Evolutionary conservation across 2,329 filamentous ascomycete genomes (phyloP).

Genomic region (Sclerotinia spermophila): DNA sequence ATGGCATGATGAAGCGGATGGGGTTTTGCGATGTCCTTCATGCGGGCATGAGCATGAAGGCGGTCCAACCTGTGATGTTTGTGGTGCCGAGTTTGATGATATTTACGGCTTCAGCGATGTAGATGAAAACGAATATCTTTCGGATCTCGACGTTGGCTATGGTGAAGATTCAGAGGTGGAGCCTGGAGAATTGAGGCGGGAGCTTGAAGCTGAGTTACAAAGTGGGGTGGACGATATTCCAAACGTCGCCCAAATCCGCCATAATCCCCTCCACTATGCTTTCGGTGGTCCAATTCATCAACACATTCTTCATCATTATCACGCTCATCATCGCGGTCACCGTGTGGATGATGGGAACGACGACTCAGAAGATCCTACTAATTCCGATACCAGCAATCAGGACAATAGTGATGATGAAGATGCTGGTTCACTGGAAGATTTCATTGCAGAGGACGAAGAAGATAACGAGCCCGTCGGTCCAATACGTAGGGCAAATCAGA

Average conservation of each 20-base stretch:
- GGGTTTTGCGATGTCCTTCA: constrained; percentile 57
- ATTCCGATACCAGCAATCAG: constrained; percentile 11
- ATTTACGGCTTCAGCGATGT: constrained; percentile 23
- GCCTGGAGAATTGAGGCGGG: constrained; percentile 2
- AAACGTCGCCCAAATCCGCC: background rate
- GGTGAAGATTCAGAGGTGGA: constrained; percentile 26
- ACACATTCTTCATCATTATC: constrained; percentile 12
- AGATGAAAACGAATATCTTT: constrained; percentile 8
- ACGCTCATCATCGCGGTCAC: constrained; percentile 11
- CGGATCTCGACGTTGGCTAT: constrained; percentile 33
- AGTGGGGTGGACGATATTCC: background rate
- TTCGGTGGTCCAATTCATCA: constrained; percentile 1
- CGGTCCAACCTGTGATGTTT: constrained; percentile 50
- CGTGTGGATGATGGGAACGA: constrained; percentile 10
- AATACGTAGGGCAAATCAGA: background rate
- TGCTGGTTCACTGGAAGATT: constrained; percentile 32
- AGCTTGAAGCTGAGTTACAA: background rate
- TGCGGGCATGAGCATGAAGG: constrained; percentile 64
- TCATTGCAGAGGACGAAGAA: constrained; percentile 33
- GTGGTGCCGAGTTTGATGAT: constrained; percentile 39
- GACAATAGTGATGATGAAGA: constrained; percentile 30
- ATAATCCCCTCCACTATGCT: constrained; percentile 1
- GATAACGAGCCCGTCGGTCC: constrained; percentile 19
- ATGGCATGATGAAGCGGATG: constrained; percentile 54
- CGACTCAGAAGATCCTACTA: constrained; percentile 14